These are phyloP conservation scores for Aquilaria malaccensis DNA, from an alignment of 345 rosid species.

Conservation along the genomic window DNA sequence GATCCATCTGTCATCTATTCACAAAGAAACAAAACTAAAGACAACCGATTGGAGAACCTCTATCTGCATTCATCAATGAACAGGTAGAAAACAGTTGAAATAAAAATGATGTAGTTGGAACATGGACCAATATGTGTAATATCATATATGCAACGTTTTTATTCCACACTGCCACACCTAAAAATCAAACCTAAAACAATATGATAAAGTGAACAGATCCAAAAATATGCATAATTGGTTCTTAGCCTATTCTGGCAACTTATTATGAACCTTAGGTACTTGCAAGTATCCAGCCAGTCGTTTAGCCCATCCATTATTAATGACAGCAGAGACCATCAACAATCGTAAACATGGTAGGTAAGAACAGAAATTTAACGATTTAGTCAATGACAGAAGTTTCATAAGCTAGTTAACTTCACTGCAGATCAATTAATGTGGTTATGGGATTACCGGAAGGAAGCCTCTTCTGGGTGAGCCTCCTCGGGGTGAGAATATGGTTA, in stretches of 20 bases:
- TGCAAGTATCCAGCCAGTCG: not conserved
- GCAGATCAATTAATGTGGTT: no score
- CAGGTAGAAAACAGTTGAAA: slow-evolving; percentile 10
- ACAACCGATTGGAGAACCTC: slow-evolving; percentile 2
- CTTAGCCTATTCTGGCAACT: not conserved
- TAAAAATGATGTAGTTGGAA: not conserved
- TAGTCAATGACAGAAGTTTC: no score
- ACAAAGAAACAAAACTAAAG: not conserved
- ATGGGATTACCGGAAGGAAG: slow-evolving; percentile 60
- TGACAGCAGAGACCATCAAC: not conserved
- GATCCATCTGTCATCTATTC: no score
- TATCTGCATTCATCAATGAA: slow-evolving; percentile 9
- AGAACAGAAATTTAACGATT: not conserved
- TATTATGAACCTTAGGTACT: not conserved
- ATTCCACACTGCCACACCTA: not conserved
- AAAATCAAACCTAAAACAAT: slow-evolving; percentile 1
- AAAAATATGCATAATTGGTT: no score
- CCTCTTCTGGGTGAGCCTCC: slow-evolving; percentile 44
- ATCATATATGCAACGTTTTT: not conserved
- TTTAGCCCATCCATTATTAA: not conserved
- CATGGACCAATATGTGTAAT: not conserved
- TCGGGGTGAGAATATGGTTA: slow-evolving; percentile 41
- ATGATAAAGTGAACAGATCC: not conserved
- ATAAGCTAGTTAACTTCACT: no score
- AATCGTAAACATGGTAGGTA: not conserved